Conservation (phyloP, 2,329 filamentous ascomycete species). For the Trichophaea hybrida region DNA sequence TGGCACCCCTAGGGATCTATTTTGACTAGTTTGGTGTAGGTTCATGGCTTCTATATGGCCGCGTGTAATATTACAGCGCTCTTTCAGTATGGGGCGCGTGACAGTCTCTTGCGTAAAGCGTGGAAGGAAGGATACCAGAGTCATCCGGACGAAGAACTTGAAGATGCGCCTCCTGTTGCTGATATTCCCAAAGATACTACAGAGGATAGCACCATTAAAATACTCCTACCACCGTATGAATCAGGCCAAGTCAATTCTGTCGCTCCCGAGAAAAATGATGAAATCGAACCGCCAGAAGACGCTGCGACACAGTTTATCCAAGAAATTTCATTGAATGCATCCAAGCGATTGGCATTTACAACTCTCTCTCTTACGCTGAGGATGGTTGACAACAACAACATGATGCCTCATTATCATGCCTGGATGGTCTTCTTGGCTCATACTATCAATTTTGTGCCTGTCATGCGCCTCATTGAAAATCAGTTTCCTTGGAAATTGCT, state of each 20-base stretch:
- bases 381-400: background rate
- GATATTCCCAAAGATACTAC: background rate
- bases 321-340: background rate
- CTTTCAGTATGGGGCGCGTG: slow-evolving; percentile 23
- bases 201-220: slow-evolving; percentile 12
- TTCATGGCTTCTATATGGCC: slow-evolving; percentile 22
- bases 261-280: background rate
- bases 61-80: slow-evolving; percentile 24
- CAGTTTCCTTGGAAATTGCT: slow-evolving; percentile 42
- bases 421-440: background rate
- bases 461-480: slow-evolving; percentile 35
- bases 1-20: background rate
- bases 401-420: background rate
- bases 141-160: slow-evolving; percentile 13
- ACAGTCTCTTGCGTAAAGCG: slow-evolving; percentile 16
- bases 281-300: too few relatives aligned
- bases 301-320: too few relatives aligned
- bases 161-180: background rate
- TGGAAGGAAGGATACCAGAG: slow-evolving; percentile 14
- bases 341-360: background rate
- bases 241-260: too few relatives aligned
- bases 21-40: background rate
- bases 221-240: slow-evolving; percentile 16
- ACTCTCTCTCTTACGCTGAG: background rate
- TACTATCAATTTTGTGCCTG: slow-evolving; percentile 30